Evolutionary conservation across 2,329 filamentous ascomycete species (phyloP), one percentile per base, ranked within the genome.

Genomic region (Trichoderma sp.): DNA sequence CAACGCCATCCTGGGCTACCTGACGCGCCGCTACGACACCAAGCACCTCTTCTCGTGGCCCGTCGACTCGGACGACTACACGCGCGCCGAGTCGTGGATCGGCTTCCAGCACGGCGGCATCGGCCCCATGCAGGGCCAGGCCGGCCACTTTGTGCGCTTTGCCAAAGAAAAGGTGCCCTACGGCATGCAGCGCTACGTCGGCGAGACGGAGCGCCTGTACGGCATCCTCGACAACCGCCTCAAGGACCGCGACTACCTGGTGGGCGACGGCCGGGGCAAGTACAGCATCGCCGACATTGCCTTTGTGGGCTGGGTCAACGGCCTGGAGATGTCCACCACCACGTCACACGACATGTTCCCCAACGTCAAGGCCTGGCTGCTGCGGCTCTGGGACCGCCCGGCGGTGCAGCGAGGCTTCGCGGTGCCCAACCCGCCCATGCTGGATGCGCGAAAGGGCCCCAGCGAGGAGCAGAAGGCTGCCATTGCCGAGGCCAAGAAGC

Each of bases 71-170:
- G 74, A 80, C 67, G 78, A 81, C 71, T 79, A 78, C 70, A 78
- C 77, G 4, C 74, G 74, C 16, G 75, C 77, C 16, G 76, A 79
- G 71, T 70, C 76, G 1, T 91, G 89, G 89, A 84, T 89, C 71
- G 85, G 86, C 49, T 91, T 88, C 87, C 89, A 93, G 81, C 92
- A 92, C 74, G 90, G 89, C n/a, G 91, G 91, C 2, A 75, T 93
- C 2, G 91, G 91, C 0, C 91, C 91, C 3, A 87, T 86, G 83
- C 91, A 93, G 78, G 91, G 89, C 29, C 91, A 94, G 77, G 89
- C 90, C 70, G 90, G 91, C 78, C 91, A 94, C 80, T 94, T 94
- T 82, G 78, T 83, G 64, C 85, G 87, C 52, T 89, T 90, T 74
- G 87, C 90, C 4, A 87, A 89, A 53, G 89, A 92, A 75, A 86